Conservation (phyloP, 257 asterid genomes). For the Phtheirospermum japonicum region DNA sequence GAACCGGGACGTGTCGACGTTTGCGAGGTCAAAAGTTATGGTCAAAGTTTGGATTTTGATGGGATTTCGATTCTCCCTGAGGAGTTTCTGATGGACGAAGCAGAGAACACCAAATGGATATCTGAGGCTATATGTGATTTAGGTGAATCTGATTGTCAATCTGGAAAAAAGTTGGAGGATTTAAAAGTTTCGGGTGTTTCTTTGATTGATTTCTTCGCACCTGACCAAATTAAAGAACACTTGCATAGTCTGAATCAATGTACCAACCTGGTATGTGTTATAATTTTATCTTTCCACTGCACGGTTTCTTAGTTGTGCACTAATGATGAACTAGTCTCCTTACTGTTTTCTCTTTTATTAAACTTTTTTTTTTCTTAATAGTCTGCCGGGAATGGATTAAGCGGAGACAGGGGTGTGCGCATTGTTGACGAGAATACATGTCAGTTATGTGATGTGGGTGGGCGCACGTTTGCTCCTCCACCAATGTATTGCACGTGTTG, state of each 20-base stretch:
- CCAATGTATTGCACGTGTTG: constrained; percentile 53
- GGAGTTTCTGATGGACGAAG: constrained; percentile 23
- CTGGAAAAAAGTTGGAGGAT: constrained; percentile 30
- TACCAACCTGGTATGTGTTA: constrained; percentile 43
- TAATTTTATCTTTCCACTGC: constrained; percentile 7
- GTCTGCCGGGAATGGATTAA: constrained; percentile 26
- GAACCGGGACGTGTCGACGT: constrained; percentile 24
- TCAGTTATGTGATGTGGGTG: constrained; percentile 47
- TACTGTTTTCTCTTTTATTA: constrained; percentile 13
- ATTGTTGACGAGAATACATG: constrained; percentile 42
- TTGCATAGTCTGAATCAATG: constrained; percentile 45
- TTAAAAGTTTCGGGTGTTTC: constrained; percentile 47
- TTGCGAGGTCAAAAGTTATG: constrained; percentile 18
- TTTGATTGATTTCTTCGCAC: constrained; percentile 55
- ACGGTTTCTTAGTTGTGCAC: not conserved
- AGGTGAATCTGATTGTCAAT: constrained; percentile 24
- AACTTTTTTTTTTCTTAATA: constrained; percentile 19
- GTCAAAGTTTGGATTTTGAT: constrained; percentile 31
- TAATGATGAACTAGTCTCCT: constrained; percentile 1
- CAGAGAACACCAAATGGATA: constrained; percentile 27
- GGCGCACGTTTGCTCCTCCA: constrained; percentile 41
- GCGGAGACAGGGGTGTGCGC: constrained; percentile 18
- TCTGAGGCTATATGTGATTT: constrained; percentile 27
- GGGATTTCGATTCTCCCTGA: constrained; percentile 26
- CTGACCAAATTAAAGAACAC: constrained; percentile 57